phyloP scores from a whole-genome alignment of 139 green algal species.

The Yamagishiella unicocca region DNA sequence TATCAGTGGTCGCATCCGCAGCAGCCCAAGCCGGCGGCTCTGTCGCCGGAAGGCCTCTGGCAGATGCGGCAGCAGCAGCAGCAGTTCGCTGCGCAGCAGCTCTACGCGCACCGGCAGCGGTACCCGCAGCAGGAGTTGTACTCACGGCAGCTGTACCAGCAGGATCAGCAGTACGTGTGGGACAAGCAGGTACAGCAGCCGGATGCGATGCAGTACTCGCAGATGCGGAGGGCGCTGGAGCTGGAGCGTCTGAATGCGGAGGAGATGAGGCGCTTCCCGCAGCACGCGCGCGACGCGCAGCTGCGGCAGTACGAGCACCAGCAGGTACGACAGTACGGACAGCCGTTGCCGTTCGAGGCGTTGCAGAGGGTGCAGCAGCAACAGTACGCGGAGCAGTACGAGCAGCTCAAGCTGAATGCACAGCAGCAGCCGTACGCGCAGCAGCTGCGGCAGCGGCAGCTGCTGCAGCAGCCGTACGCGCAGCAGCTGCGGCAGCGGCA shows the following conservation, averaged over 20 bases:
- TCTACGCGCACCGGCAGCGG: background rate
- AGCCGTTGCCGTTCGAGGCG: too few species aligned
- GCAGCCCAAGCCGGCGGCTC: background rate
- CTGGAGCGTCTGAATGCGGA: background rate
- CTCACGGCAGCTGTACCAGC: background rate
- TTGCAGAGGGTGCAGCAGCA: background rate
- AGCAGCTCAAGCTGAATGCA: background rate
- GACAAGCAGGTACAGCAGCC: background rate
- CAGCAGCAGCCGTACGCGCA: background rate
- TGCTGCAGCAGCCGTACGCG: background rate
- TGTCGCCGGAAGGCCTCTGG: background rate
- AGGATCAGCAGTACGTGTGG: background rate
- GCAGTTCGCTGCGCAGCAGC: background rate
- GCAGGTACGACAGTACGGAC: background rate
- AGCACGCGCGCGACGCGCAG: background rate
- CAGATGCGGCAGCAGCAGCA: slow-evolving; percentile 21
- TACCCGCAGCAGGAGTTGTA: background rate
- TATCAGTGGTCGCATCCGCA: slow-evolving; percentile 32
- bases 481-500: background rate
- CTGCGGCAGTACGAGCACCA: background rate
- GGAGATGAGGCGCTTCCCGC: background rate
- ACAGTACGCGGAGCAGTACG: background rate
- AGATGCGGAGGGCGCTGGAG: background rate
- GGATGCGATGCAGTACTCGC: background rate
- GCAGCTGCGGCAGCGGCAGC: background rate